Base-by-base conservation (phyloP, 345 rosid genomes). In the Nephelium lappaceum region DNA sequence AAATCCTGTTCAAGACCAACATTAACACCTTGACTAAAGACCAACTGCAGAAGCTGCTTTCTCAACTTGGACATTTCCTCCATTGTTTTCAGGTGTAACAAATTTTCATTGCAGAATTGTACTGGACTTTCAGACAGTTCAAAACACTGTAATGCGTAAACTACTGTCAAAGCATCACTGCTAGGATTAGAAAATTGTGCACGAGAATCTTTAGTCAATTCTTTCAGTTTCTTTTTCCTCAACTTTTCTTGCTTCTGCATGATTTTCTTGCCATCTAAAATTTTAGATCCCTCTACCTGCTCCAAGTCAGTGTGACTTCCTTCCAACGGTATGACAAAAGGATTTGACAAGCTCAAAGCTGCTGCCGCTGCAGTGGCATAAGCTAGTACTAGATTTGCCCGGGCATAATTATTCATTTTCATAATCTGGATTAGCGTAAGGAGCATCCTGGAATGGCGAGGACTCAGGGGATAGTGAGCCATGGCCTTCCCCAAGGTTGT, bases 381-480 rank as follows among this genome's bases (percentile, higher is more conserved):
- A 67, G 91, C 98, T 0, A 95, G 89, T 64, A 92, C 84, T 58
- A 90, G 82, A 85, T 89, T 91, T 5, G 90, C 90, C 63, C 92
- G 83, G 9, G 84, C 81, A 83, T 88, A 86, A 73, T 53, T 81
- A 36, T 66, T 74, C 23, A 81, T 82, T 67, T 80, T 88, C 82
- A 89, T 82, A 41, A 87, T 87, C 79, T 92, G 88, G 67, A 92
- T 89, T 81, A 86, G 88, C 31, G 98, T 89, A 38, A 95, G 95
- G 72, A 95, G 93, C 98, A 95, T 93, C 69, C 98, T 85, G 67
- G 98, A 93, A 82, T 92, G 98, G 31, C 93, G 94, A 71, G 98
- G 98, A 80, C 91, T 91, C 94, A 95, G 89, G 15, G 98, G 98
- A 78, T 88, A 95, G 80, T 82, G 82, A 80, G 95, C 90, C 98